Base-by-base conservation (phyloP, 192 early-diverging fungal genomes). In the Borealophlyctis nickersoniae region DNA sequence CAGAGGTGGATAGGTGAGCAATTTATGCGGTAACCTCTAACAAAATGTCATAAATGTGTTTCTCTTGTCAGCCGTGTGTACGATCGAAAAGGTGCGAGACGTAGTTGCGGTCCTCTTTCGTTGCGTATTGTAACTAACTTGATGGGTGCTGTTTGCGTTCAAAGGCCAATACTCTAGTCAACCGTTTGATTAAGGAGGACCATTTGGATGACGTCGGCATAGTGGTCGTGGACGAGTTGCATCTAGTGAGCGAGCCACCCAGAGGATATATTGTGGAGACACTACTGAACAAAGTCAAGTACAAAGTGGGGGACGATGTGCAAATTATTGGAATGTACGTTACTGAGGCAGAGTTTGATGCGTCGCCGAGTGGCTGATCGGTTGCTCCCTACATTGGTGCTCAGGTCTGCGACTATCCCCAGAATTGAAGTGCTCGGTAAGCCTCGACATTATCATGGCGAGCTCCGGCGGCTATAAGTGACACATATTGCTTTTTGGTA, bases 281-380 rank as follows among this genome's bases (percentile, higher is more conserved):
- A 13, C 52, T 74, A 27, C 34, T 74, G 29, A 74, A 75, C 14
- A 74, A 74, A 29, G n/a, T 74, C 34, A 27, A 26, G 1, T 76
- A 45, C 48, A 35, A 73, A 11, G 13, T 72, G 26, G 36, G n/a
- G 13, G 73, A 54, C 5, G 36, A 61, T 14, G 29, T 74, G n/a
- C 73, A 74, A 48, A 36, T 74, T 26, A 66, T 74, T 77, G 73
- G 74, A 4, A 74, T 74, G 73, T 73, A 73, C 4, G 72, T 74
- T 3, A 73, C 72, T 22, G 28, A 77, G n/a, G 74, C 72, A 1
- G 77, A 73, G 45, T 60, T 73, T 26, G 58, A n/a, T n/a, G n/a
- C n/a, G n/a, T n/a, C n/a, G n/a, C n/a, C n/a, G n/a, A n/a, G n/a
- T n/a, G n/a, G n/a, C n/a, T n/a, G n/a, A n/a, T n/a, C n/a, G n/a